Evolutionary conservation across 169 alveolate genomes (phyloP).

Genomic region (Cyclospora cayetanensis): DNA sequence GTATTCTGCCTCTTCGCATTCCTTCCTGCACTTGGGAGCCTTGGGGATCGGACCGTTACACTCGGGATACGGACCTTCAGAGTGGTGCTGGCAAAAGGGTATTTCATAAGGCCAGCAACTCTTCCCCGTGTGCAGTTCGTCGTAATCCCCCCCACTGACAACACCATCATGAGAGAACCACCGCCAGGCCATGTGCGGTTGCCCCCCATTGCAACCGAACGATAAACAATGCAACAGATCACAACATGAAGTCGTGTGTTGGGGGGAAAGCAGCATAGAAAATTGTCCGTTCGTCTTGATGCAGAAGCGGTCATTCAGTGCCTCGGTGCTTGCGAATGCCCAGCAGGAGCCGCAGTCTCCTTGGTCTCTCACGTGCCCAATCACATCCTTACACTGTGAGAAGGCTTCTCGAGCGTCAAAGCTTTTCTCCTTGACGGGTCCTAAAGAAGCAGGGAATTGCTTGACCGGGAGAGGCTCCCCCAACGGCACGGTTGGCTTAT

Average conservation of each 20-base stretch:
- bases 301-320: conserved; percentile 87
- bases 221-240: conserved; percentile 68
- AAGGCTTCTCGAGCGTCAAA: conserved; percentile 67
- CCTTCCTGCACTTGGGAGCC: conserved; percentile 68
- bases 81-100: conserved; percentile 72
- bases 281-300: conserved; percentile 75
- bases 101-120: conserved; percentile 76
- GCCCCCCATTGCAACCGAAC: conserved; percentile 86
- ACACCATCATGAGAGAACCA: conserved; percentile 72
- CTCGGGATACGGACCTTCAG: conserved; percentile 65
- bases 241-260: conserved; percentile 81
- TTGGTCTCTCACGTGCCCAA: conserved; percentile 87
- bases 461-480: conserved; percentile 53
- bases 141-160: conserved; percentile 65
- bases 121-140: conserved; percentile 57
- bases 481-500: conserved; percentile 11
- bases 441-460: neutral
- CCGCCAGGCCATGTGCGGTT: conserved; percentile 78
- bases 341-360: conserved; percentile 91
- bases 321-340: conserved; percentile 91
- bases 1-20: conserved; percentile 64
- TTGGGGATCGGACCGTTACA: conserved; percentile 42
- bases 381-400: conserved; percentile 58
- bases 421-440: neutral
- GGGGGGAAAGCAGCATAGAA: conserved; percentile 73